Percentiles rank a stretch among this genome's conserved stretches.
Conservation (phyloP, 2,329 filamentous ascomycete species). For the Aspergillus sp. region DNA sequence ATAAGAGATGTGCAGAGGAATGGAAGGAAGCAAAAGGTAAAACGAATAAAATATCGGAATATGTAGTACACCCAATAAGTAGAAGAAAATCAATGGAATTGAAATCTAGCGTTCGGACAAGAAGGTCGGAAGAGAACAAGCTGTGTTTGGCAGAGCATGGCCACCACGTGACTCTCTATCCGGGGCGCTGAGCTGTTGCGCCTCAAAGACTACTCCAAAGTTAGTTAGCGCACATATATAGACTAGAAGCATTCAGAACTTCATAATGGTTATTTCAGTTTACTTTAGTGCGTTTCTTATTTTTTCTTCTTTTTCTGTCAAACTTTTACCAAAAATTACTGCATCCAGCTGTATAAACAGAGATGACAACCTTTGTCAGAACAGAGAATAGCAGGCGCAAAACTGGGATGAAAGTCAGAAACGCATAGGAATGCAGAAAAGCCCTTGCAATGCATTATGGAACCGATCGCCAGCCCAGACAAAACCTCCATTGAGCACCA, state of each 20-base stretch:
- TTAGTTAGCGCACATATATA: neutral
- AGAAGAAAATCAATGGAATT: constrained; percentile 7
- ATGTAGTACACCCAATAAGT: neutral
- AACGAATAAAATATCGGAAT: neutral
- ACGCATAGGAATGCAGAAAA: constrained; percentile 20
- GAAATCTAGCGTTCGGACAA: neutral
- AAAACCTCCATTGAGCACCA: constrained; percentile 23
- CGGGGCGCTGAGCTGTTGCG: neutral
- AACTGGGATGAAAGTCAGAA: constrained; percentile 6
- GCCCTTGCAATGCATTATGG: constrained; percentile 30
- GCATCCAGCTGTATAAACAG: constrained; percentile 4
- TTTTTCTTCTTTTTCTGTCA: neutral
- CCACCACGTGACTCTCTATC: constrained; percentile 8
- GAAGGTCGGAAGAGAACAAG: constrained; percentile 3
- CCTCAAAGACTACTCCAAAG: neutral
- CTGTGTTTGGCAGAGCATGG: neutral
- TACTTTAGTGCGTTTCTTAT: neutral
- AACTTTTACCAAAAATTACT: neutral
- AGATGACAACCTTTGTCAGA: neutral
- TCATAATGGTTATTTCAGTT: too few relatives aligned
- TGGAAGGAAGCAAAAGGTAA: neutral
- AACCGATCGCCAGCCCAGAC: constrained; percentile 20
- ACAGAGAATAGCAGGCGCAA: neutral
- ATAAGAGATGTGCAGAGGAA: neutral
- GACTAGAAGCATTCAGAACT: neutral